Base-by-base conservation (phyloP, 805 yeast species). In the Alloascoidea hylecoeti region DNA sequence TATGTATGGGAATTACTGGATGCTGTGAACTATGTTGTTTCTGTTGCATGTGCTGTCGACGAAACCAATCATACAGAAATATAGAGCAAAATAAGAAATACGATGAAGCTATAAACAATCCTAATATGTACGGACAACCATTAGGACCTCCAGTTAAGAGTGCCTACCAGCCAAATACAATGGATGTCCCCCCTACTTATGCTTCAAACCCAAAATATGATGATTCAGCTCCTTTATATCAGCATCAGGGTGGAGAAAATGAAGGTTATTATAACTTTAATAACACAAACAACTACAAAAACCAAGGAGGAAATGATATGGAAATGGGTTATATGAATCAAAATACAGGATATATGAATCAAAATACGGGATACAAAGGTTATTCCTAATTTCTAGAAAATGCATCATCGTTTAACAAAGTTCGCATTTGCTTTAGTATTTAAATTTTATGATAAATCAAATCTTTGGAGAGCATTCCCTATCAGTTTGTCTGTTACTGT, bases 1-100 rank as follows among this genome's bases (percentile, higher is more conserved):
- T 68, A 23, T 68, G 72, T 49, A 72, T 72, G 45, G 78, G 82
- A 48, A 75, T 71, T 2, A 58, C 56, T 44, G 58, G 78, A 44
- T 47, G 73, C 49, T 43, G 58, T 44, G 55, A 66, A 49, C 62
- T 76, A 52, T 51, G 74, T 54, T 65, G 75, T 63, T 65, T 75
- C 55, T 68, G 76, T 47, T 62, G 66, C 44, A 15, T 41, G 30
- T 39, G 42, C n/a, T 23, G 30, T n/a, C 9, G n/a, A 9, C 30
- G 30, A 23, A 23, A 23, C 30, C 30, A n/a, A 23, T 9, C 13
- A 23, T 23, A 23, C 30, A 23, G 30, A 23, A n/a, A n/a, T 9
- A n/a, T 9, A 9, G 30, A 23, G 30, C 13, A 23, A 9, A n/a
- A n/a, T n/a, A n/a, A n/a, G n/a, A n/a, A n/a, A n/a, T n/a, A n/a